phyloP scores from a whole-genome alignment of 2,329 filamentous ascomycete species.

The Paraphaeosphaeria minitans region DNA sequence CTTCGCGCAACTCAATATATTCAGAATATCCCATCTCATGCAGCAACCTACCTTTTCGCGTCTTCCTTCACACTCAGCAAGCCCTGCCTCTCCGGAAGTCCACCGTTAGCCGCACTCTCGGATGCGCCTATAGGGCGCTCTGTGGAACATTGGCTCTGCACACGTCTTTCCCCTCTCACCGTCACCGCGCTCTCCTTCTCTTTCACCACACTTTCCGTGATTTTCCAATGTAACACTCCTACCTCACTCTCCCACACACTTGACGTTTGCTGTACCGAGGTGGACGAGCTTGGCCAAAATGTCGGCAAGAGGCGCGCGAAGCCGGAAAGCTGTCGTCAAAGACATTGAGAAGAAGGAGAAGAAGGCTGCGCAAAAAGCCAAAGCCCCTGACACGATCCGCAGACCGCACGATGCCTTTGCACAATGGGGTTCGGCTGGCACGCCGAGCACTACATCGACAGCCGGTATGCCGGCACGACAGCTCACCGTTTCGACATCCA shows the following conservation, averaged over 20 bases:
- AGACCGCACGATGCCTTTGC: conserved; percentile 34
- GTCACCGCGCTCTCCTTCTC: not conserved
- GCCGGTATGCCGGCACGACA: conserved; percentile 29
- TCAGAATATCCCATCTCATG: conserved; percentile 24
- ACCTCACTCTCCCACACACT: not conserved
- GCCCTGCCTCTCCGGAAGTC: conserved; percentile 9
- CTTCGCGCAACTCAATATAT: conserved; percentile 34
- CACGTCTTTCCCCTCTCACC: not conserved
- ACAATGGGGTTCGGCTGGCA: conserved; percentile 29
- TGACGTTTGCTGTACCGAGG: not conserved
- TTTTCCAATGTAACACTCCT: not conserved
- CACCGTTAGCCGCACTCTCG: conserved; percentile 21
- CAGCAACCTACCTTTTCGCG: conserved; percentile 16
- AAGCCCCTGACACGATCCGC: conserved; percentile 29
- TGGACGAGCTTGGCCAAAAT: conserved; percentile 25
- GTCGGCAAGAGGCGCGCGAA: conserved; percentile 48
- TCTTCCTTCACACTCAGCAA: conserved; percentile 4
- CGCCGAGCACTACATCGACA: conserved; percentile 24
- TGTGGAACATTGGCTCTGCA: not conserved
- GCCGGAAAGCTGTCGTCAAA: conserved; percentile 48
- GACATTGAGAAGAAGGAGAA: conserved; percentile 49
- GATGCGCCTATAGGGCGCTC: conserved; percentile 16
- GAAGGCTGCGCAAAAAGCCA: conserved; percentile 39
- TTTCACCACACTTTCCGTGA: no score
- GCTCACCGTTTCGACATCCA: conserved; percentile 37